Percentiles rank a stretch among this genome's conserved stretches.
Evolutionary conservation across 2,329 filamentous ascomycete genomes (phyloP).

Genomic region (Cryphonectria naterciae): DNA sequence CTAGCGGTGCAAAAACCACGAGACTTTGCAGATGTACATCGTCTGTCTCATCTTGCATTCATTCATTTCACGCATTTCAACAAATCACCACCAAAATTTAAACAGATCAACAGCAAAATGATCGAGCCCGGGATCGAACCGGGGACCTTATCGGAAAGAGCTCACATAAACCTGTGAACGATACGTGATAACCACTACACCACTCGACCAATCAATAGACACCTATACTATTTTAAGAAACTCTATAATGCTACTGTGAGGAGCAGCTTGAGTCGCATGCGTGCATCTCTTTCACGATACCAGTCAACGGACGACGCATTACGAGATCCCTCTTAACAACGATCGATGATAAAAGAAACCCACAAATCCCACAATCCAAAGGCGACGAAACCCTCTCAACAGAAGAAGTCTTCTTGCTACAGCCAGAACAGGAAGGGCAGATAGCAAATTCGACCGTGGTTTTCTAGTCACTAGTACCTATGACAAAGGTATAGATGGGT

Average conservation of each 20-base stretch:
- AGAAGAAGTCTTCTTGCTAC: background rate
- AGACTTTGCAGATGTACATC: background rate
- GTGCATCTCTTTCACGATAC: background rate
- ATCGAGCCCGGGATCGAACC: constrained; percentile 23
- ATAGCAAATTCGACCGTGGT: background rate
- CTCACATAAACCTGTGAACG: constrained; percentile 20
- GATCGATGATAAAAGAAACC: background rate
- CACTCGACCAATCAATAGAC: background rate
- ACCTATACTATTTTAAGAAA: too few species aligned
- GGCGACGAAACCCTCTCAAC: background rate
- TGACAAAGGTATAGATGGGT: background rate
- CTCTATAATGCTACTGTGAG: too few species aligned
- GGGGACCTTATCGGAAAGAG: constrained; percentile 21
- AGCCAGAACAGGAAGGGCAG: background rate
- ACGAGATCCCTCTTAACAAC: background rate
- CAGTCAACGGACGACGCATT: background rate
- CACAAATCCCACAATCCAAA: background rate
- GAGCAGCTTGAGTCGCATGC: too few species aligned
- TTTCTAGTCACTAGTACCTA: background rate
- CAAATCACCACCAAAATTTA: background rate
- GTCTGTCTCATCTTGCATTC: background rate
- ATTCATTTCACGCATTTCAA: background rate
- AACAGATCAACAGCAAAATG: background rate
- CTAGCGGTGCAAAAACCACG: background rate
- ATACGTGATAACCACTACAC: constrained; percentile 26